Evolutionary conservation across 345 rosid genomes (phyloP).

Genomic region (Angophora floribunda): DNA sequence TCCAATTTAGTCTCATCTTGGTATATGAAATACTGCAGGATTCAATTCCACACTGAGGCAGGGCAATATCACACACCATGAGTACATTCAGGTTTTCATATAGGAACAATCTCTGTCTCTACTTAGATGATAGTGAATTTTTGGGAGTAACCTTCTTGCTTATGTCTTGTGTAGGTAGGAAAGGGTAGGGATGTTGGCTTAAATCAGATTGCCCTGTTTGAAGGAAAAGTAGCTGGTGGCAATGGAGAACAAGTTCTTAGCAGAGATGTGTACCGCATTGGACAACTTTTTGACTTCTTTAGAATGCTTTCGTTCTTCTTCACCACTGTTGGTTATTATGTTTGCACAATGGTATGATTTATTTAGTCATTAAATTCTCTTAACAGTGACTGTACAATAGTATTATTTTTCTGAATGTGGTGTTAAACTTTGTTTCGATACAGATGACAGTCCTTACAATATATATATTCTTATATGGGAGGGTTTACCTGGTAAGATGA

Average conservation of each 20-base stretch:
- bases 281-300: slow-evolving; percentile 96
- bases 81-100: slow-evolving; percentile 76
- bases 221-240: slow-evolving; percentile 99
- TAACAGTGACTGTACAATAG: neutral
- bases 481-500: slow-evolving; percentile 75
- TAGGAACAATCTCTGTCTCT: neutral
- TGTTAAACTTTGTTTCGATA: slow-evolving; percentile 13
- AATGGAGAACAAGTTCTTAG: slow-evolving; percentile 99
- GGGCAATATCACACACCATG: slow-evolving; percentile 96
- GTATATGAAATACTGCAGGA: slow-evolving; percentile 36
- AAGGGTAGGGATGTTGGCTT: slow-evolving; percentile 99
- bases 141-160: neutral
- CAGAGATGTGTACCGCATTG: slow-evolving; percentile 91
- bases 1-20: neutral
- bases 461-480: slow-evolving; percentile 85
- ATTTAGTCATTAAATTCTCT: neutral
- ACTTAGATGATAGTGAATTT: neutral
- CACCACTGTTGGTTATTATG: slow-evolving; percentile 94
- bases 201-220: slow-evolving; percentile 97
- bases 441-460: slow-evolving; percentile 99
- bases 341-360: slow-evolving; percentile 86
- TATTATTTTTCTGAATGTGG: neutral
- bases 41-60: slow-evolving; percentile 97
- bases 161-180: slow-evolving; percentile 60
- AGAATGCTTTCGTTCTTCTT: slow-evolving; percentile 96